These are phyloP conservation scores for Macroventuria anomochaeta DNA, from an alignment of 2,329 filamentous ascomycete species.

Conservation along the genomic window DNA sequence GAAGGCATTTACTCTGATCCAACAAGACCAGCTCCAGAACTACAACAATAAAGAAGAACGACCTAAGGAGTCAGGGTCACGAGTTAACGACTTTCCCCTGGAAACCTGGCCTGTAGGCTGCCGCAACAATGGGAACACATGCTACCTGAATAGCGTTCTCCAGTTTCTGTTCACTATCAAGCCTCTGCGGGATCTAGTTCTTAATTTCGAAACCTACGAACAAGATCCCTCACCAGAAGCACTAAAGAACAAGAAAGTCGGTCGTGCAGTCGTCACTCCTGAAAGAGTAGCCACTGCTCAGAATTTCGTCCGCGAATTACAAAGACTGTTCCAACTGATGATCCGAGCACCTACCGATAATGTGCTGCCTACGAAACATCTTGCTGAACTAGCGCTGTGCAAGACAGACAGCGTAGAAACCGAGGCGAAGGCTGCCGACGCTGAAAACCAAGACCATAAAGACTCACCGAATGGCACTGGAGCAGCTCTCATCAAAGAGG, in stretches of 20 bases:
- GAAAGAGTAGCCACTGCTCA: slow-evolving; percentile 67
- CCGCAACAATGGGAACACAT: slow-evolving; percentile 95
- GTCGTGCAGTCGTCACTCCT: slow-evolving; percentile 70
- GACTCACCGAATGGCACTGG: slow-evolving; percentile 54
- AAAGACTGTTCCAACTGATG: slow-evolving; percentile 72
- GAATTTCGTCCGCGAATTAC: slow-evolving; percentile 78
- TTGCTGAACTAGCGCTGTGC: slow-evolving; percentile 81
- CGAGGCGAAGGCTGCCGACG: slow-evolving; percentile 51
- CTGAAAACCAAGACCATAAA: slow-evolving; percentile 51
- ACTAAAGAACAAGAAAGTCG: slow-evolving; percentile 73
- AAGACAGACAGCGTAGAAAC: slow-evolving; percentile 55
- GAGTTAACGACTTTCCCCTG: slow-evolving; percentile 42
- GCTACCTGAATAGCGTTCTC: slow-evolving; percentile 94
- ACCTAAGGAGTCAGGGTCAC: slow-evolving; percentile 21
- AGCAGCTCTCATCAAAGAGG: slow-evolving; percentile 42
- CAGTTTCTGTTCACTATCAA: slow-evolving; percentile 94
- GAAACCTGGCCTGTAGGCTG: slow-evolving; percentile 79
- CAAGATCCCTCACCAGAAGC: slow-evolving; percentile 70
- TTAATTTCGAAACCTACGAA: slow-evolving; percentile 74
- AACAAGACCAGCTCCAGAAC: slow-evolving; percentile 37
- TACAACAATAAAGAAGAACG: slow-evolving; percentile 23
- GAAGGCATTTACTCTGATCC: slow-evolving; percentile 57
- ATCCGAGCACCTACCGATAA: slow-evolving; percentile 66
- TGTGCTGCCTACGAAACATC: slow-evolving; percentile 74
- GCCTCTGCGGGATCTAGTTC: slow-evolving; percentile 78